Percentiles rank a stretch among this genome's conserved stretches.
These are phyloP conservation scores for Neurospora sp. DNA, from an alignment of 495 filamentous ascomycete species.

Conservation along the genomic window DNA sequence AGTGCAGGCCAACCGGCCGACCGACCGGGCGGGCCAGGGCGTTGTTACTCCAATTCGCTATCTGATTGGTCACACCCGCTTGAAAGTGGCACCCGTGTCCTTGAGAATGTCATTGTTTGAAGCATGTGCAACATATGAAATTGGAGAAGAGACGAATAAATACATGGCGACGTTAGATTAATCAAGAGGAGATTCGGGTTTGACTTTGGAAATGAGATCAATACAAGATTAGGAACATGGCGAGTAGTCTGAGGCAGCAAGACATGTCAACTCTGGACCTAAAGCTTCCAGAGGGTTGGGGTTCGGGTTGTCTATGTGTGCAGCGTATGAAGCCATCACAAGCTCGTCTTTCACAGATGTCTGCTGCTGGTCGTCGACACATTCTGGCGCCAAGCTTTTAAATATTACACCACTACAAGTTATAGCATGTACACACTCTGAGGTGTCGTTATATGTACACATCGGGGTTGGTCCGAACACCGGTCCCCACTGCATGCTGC, in stretches of 20 bases:
- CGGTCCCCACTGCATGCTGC: neutral
- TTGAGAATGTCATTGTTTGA: neutral
- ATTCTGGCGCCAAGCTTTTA: neutral
- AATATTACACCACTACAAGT: neutral
- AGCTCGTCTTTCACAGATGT: neutral
- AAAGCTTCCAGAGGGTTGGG: neutral
- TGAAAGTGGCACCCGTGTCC: neutral
- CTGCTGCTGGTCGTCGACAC: neutral
- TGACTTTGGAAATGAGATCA: neutral
- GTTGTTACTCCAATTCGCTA: neutral
- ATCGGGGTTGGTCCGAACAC: neutral
- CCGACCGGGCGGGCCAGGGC: neutral
- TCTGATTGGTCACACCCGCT: neutral
- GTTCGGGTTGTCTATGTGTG: neutral
- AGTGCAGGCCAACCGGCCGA: neutral
- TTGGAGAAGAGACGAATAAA: neutral
- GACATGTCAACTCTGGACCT: neutral
- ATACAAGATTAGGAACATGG: neutral
- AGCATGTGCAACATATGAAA: neutral
- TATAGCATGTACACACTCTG: neutral
- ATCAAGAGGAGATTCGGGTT: neutral
- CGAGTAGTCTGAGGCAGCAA: neutral
- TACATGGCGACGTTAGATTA: neutral
- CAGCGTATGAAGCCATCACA: neutral
- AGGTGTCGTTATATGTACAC: neutral